A percentile compares a stretch with the other conserved stretches of the same genome.
Conservation (phyloP, 371 early-diverging fungal species). For the Massospora cicadina region DNA sequence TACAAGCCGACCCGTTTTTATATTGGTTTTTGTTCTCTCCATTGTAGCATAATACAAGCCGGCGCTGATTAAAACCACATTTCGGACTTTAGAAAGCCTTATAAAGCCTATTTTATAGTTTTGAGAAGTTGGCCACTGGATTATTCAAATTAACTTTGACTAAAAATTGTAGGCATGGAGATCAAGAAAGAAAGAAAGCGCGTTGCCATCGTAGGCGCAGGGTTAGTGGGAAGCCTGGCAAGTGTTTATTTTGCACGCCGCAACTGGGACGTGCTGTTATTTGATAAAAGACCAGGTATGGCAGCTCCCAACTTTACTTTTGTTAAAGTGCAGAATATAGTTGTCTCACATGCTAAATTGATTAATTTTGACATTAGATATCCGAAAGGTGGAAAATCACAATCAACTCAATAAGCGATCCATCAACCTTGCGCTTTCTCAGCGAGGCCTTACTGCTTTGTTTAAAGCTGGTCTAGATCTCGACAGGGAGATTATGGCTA, state of each 20-base stretch:
- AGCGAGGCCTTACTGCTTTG: slow-evolving; percentile 73
- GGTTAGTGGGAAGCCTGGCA: slow-evolving; percentile 78
- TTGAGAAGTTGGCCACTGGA: too few relatives aligned
- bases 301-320: not conserved
- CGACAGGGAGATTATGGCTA: slow-evolving; percentile 39
- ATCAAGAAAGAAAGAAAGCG: not conserved
- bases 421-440: slow-evolving; percentile 87
- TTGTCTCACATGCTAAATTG: too few relatives aligned
- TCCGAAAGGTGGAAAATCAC: slow-evolving; percentile 39
- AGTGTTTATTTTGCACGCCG: slow-evolving; percentile 83
- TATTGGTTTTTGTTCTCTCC: too few relatives aligned
- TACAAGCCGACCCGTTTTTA: too few relatives aligned
- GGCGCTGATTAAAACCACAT: too few relatives aligned
- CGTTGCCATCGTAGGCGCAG: slow-evolving; percentile 75
- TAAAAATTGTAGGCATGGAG: too few relatives aligned
- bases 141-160: too few relatives aligned
- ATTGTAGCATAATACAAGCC: too few relatives aligned
- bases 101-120: too few relatives aligned
- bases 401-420: slow-evolving; percentile 42
- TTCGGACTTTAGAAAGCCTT: too few relatives aligned
- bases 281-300: slow-evolving; percentile 71
- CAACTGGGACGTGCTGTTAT: slow-evolving; percentile 77
- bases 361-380: slow-evolving; percentile 24
- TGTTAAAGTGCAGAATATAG: too few relatives aligned
- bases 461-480: slow-evolving; percentile 41